Base-by-base conservation (phyloP, 176 grass and related monocot species). In the Triticum monococcum region DNA sequence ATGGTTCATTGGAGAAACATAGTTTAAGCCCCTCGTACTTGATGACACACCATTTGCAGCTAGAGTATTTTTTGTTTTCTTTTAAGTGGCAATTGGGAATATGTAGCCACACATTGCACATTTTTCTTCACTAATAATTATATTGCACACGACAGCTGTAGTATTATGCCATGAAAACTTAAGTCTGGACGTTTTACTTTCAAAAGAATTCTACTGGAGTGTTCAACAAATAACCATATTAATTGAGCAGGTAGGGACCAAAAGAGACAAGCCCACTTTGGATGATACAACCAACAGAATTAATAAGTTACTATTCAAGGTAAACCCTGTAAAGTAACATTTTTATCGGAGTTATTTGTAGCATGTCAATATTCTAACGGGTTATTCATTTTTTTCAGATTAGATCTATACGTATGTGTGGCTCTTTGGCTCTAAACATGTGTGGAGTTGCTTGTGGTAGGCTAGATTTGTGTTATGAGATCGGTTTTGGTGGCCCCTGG, bases 401-500 rank as follows among this genome's bases (percentile, higher is more conserved):
- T 77, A 94, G 97, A 84, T 96, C 97, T 72, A 87, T 99, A 80
- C 85, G 94, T 30, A 99, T 99, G 97, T 96, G 97, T 60, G 97
- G 94, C 50, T 96, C 97, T 1, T 89, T 99, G 79, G 97, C 97
- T 7, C 79, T 96, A 88, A 94, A 90, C 86, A 79, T 99, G 87
- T 99, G 97, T 64, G 97, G 97, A 72, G 66, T 99, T 69, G 97
- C 97, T 33, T 99, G 94, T 33, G 97, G 97, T 72, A 92, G 94
- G 83, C 92, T 99, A 77, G 97, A 99, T 94, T 82, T 99, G 67
- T 96, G 97, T 79, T 99, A 99, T 28, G 97, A 96, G 77, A 93
- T 94, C 14, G 97, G 97, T 78, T 99, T 99, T 86, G 97, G 97
- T 74, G 97, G 94, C 54, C 97, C 94, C 70, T 99, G 94, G 97